Evolutionary conservation across 345 rosid species (phyloP).

Genomic region (Mangifera indica): DNA sequence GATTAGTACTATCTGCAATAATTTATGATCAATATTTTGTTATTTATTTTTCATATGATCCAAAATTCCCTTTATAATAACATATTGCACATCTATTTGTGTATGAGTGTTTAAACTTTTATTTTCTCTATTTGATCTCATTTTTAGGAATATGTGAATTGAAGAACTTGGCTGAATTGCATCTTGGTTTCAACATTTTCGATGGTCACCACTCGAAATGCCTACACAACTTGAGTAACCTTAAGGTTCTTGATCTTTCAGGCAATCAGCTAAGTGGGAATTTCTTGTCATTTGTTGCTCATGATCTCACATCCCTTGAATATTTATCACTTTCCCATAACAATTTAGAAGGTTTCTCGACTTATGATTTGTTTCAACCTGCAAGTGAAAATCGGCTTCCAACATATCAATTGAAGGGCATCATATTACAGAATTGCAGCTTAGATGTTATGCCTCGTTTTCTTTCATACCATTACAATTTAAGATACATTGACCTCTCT

Average conservation of each 20-base stretch:
- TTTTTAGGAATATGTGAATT: slow-evolving; percentile 8
- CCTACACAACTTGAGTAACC: slow-evolving; percentile 5
- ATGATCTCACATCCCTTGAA: not conserved
- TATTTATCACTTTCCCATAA: not conserved
- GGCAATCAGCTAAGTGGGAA: slow-evolving; percentile 6
- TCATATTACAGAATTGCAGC: no score
- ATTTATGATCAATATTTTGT: no score
- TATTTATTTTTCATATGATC: no score
- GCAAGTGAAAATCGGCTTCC: no score
- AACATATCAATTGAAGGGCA: no score
- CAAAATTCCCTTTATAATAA: no score
- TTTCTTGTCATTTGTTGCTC: not conserved
- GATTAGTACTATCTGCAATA: no score
- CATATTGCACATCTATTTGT: no score
- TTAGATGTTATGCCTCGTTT: not conserved
- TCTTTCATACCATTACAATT: not conserved
- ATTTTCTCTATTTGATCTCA: not conserved
- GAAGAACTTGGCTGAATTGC: not conserved
- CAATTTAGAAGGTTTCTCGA: not conserved
- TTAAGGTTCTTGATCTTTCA: slow-evolving; percentile 16
- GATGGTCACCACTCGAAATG: slow-evolving; percentile 13
- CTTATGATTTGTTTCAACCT: not conserved
- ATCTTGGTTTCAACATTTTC: not conserved
- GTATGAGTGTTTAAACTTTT: no score
- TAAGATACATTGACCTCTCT: not conserved